Evolutionary conservation across 2,329 filamentous ascomycete genomes (phyloP), one percentile per base, ranked within the genome.

Genomic region (Zasmidium angulare): DNA sequence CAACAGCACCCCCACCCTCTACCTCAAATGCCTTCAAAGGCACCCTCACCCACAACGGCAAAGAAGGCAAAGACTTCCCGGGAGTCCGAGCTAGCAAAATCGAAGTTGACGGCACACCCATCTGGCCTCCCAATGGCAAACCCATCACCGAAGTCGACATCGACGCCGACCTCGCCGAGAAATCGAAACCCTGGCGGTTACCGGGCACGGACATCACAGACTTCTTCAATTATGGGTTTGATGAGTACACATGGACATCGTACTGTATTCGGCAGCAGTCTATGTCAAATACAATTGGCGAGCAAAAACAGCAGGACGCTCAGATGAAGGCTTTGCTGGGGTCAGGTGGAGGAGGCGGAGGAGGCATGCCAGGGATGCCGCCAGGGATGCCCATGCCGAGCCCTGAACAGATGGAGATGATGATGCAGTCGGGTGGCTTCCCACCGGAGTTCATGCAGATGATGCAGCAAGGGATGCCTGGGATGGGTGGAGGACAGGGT

Each of bases 181-280:
- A 84, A 63, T 90, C 93, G 63, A 98, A 97, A 75, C 93, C 93
- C 19, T 99, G 95, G 95, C 88, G 95, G 48, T 88, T 93, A 65
- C 95, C 95, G 0, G 95, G 95, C 50, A 93, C 93, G 11, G 95
- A 99, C 71, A 86, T 96, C 56, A 95, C 90, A 60, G 95, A 99
- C 74, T 98, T 96, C 78, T 98, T 98, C 84, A 98, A 98, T 80
- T 98, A 98, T 76, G 93, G 93, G 59, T 98, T 98, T 72, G 93
- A 98, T 77, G 93, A 98, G 76, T 98, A 97, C 76, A 96, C 93
- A 0, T 99, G 95, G 95, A 90, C 93, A 4, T 85, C 93, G 55
- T 99, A 99, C 74, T 92, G 93, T 29, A 82, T 91, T 60, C 96
- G 96, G 71, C 95, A 98, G 74, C 87, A 95, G 66, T 82, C 81